Percentiles rank a stretch among this genome's conserved stretches.
Evolutionary conservation across 164 flowering plant genomes (phyloP).

Genomic region (Taxillus chinensis): DNA sequence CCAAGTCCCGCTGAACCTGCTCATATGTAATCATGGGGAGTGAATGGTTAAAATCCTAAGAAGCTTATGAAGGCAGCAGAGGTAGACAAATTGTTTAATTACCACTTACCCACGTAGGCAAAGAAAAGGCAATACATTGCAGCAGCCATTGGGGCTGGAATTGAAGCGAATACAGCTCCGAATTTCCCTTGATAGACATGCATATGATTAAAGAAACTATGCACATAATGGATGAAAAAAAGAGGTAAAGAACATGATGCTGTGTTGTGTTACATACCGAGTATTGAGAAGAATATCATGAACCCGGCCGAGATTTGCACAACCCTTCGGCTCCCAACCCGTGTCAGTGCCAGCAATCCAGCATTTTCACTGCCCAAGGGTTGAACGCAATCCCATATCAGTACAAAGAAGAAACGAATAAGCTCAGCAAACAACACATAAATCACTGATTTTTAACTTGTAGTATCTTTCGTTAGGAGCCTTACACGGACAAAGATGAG

Average conservation of each 20-base stretch:
- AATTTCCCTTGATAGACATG: conserved; percentile 27
- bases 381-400: neutral
- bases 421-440: neutral
- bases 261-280: conserved; percentile 28
- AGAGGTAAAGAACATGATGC: neutral
- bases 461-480: neutral
- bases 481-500: conserved; percentile 38
- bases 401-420: neutral
- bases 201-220: neutral
- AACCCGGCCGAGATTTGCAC: conserved; percentile 54
- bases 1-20: conserved; percentile 4
- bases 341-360: conserved; percentile 65
- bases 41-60: neutral
- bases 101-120: conserved; percentile 48
- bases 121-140: conserved; percentile 46
- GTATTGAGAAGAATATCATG: conserved; percentile 71
- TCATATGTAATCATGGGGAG: neutral
- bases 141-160: conserved; percentile 32
- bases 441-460: neutral
- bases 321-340: conserved; percentile 74
- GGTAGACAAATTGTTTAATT: neutral
- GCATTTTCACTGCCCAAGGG: conserved; percentile 54
- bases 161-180: conserved; percentile 40
- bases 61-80: neutral
- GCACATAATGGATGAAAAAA: neutral